Percentiles rank a stretch among this genome's conserved stretches.
Evolutionary conservation across 2,329 filamentous ascomycete species (phyloP).

Genomic region (Hypoxylon sp.): DNA sequence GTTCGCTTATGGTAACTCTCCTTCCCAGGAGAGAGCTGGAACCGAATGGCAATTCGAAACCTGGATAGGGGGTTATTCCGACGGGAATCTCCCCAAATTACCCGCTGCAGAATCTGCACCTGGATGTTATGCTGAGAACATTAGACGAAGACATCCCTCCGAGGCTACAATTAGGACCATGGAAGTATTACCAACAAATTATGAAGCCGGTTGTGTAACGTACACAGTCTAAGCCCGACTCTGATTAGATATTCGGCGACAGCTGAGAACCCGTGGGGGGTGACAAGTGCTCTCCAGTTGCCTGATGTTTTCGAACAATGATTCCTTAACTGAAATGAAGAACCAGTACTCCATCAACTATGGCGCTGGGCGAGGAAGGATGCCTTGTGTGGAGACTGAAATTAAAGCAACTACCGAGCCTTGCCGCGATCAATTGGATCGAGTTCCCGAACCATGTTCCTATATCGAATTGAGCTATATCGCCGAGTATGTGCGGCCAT

Average conservation of each 20-base stretch:
- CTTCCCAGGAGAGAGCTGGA: neutral
- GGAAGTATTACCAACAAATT: conserved; percentile 14
- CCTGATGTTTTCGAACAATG: conserved; percentile 28
- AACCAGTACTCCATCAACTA: conserved; percentile 6
- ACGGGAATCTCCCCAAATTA: conserved; percentile 3
- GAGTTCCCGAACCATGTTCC: conserved; percentile 5
- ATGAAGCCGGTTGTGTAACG: conserved; percentile 20
- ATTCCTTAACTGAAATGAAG: conserved; percentile 20
- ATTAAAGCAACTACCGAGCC: conserved; percentile 24
- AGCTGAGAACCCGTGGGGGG: conserved; percentile 28
- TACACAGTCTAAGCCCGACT: conserved; percentile 6
- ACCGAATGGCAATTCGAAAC: conserved; percentile 7
- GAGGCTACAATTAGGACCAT: neutral
- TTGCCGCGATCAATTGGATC: conserved; percentile 4
- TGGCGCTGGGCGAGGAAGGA: conserved; percentile 27
- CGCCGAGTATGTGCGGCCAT: conserved; percentile 5
- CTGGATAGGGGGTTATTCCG: conserved; percentile 8
- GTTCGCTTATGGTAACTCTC: neutral
- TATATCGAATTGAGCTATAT: conserved; percentile 8
- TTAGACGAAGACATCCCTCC: conserved; percentile 9
- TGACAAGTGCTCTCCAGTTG: conserved; percentile 16
- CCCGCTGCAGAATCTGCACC: conserved; percentile 3
- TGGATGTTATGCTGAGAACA: neutral
- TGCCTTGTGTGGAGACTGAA: conserved; percentile 20
- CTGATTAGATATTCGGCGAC: conserved; percentile 2